Evolutionary conservation across 768 basidiomycete species (phyloP).

Genomic region (Amanita exitialis): DNA sequence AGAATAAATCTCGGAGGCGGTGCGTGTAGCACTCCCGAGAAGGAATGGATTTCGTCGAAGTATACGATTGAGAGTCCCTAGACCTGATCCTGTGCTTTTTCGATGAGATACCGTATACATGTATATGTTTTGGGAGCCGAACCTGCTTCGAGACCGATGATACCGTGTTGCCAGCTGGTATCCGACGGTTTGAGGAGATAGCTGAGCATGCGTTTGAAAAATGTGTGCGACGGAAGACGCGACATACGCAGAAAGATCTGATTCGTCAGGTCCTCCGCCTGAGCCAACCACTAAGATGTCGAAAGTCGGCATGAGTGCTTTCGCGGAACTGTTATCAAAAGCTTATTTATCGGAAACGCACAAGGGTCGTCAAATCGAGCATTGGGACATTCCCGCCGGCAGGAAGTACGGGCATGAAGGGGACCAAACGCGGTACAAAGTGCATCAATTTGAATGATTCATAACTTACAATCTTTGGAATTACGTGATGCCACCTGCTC

Average conservation of each 20-base stretch:
- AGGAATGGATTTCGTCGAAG: constrained; percentile 45
- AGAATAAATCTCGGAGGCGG: constrained; percentile 44
- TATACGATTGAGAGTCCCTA: constrained; percentile 64
- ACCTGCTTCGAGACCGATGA: constrained; percentile 86
- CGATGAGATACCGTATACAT: background rate
- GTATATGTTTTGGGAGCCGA: constrained; percentile 12
- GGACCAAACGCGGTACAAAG: background rate
- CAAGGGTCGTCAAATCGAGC: background rate
- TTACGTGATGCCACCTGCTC: background rate
- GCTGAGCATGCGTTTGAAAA: constrained; percentile 28
- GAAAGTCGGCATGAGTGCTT: constrained; percentile 35
- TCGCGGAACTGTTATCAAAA: background rate
- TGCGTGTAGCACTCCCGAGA: constrained; percentile 27
- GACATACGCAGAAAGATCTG: constrained; percentile 77
- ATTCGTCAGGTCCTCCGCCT: constrained; percentile 87
- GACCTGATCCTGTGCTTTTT: constrained; percentile 59
- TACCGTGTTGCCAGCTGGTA: constrained; percentile 69
- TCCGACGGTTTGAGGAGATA: constrained; percentile 75
- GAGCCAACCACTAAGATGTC: constrained; percentile 70
- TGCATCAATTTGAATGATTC: background rate
- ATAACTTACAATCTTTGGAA: too few relatives aligned
- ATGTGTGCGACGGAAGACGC: constrained; percentile 7
- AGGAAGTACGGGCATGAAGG: background rate
- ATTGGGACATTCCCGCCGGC: background rate
- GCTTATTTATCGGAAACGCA: background rate